Conservation (phyloP, 2,329 filamentous ascomycete species). For the Mycosphaerella sp. region DNA sequence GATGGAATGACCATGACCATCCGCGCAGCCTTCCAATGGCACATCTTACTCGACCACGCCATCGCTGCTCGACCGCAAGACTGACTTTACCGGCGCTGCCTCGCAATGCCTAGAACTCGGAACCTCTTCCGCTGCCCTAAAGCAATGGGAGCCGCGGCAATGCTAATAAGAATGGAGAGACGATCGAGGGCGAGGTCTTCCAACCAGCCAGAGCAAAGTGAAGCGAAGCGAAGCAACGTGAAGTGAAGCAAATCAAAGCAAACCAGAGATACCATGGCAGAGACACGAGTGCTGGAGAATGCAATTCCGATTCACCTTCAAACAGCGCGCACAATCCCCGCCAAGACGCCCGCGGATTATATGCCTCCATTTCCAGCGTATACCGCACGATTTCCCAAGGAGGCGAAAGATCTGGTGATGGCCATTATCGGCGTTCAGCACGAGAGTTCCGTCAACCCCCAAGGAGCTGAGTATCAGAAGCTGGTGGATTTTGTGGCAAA, state of each 20-base stretch:
- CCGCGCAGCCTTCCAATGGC: neutral
- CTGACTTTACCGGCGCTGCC: constrained; percentile 8
- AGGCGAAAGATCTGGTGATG: constrained; percentile 33
- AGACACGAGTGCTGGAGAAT: constrained; percentile 17
- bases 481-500: constrained; percentile 22
- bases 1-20: neutral
- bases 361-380: constrained; percentile 33
- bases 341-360: constrained; percentile 26
- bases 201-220: too few species aligned
- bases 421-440: constrained; percentile 35
- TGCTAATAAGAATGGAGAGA: constrained; percentile 3
- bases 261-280: constrained; percentile 9
- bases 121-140: constrained; percentile 3
- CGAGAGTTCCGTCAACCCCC: neutral
- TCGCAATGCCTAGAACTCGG: constrained; percentile 4
- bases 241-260: neutral
- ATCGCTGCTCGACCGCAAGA: neutral
- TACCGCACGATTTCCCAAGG: constrained; percentile 32
- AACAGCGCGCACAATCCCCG: constrained; percentile 17
- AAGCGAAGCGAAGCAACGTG: neutral
- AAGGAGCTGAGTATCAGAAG: constrained; percentile 12
- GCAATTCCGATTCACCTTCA: constrained; percentile 22
- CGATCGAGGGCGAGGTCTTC: neutral
- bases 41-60: neutral
- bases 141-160: constrained; percentile 5